Evolutionary conservation across 2,329 filamentous ascomycete genomes (phyloP), one percentile per base, ranked within the genome.

Genomic region (Colletotrichum sp.): DNA sequence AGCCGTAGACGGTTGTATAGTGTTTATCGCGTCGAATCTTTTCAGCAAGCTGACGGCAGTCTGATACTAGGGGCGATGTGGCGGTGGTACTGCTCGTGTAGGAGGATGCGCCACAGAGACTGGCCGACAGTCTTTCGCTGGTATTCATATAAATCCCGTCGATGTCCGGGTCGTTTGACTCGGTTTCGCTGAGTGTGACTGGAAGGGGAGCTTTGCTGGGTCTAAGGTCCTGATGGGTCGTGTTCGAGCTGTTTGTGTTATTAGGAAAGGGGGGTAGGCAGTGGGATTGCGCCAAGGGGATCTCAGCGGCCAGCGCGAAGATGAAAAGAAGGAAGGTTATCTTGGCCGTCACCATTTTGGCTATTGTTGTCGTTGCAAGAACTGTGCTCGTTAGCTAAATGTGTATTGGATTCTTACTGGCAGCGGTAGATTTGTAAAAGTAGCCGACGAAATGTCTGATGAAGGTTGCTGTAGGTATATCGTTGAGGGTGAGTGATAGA

Each of bases 281-380:
- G 36, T 55, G 34, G 22, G 72, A 26, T 6, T 65, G 3, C 16
- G 60, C 60, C 34, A 34, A 62, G 18, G n/a, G 22, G 28, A 72
- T 26, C 62, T 26, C 48, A 26, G 67, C 66, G 59, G 39, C 16
- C 55, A 59, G 18, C 28, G 39, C 22, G 22, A 75, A 18, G 48
- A 67, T 36, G 22, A 28, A 30, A 30, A 72, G 6, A 62, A 44
- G 32, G n/a, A n/a, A 26, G 8, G 28, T 67, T 62, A 66, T 18
- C 55, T 66, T 75, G 62, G 22, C n/a, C n/a, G 12, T 52, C 68
- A 75, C 28, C 60, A 72, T 72, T n/a, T 66, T 32, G 62, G 52
- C n/a, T 18, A 22, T 34, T 60, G 55, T 16, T 65, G 26, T 18
- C 30, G 28, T 64, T 52, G 30, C 26, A 48, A 15, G 44, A n/a